Evolutionary conservation across 176 grass and related monocot genomes (phyloP).

Genomic region (Canna indica): DNA sequence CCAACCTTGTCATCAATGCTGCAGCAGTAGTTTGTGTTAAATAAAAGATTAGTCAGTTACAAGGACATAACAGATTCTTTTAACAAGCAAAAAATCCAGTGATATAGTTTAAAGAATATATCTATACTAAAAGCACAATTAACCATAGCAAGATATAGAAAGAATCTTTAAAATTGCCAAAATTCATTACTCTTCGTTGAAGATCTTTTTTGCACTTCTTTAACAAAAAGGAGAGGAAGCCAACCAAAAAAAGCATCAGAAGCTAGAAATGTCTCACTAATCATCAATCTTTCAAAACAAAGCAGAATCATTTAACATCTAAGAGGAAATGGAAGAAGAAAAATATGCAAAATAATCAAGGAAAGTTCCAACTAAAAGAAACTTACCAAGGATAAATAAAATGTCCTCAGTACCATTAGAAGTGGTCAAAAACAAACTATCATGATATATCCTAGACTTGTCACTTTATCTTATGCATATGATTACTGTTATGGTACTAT

Average conservation of each 20-base stretch:
- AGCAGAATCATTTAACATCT: too few species aligned
- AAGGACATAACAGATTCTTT: not conserved
- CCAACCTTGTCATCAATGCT: conserved; percentile 44
- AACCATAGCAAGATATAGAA: not conserved
- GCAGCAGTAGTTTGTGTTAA: conserved; percentile 8
- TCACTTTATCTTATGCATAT: too few species aligned
- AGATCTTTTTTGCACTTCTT: not conserved
- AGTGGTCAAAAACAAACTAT: too few species aligned
- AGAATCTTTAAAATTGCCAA: not conserved
- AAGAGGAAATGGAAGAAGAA: too few species aligned
- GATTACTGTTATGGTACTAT: too few species aligned
- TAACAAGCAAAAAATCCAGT: not conserved
- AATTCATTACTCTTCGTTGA: not conserved
- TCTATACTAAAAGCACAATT: not conserved
- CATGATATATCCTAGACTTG: too few species aligned
- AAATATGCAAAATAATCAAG: too few species aligned
- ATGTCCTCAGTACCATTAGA: too few species aligned
- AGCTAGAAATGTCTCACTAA: not conserved
- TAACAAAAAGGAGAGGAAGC: not conserved
- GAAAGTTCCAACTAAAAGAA: too few species aligned
- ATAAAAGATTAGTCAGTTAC: not conserved
- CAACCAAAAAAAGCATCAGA: not conserved
- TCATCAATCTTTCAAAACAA: too few species aligned
- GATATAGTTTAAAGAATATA: not conserved
- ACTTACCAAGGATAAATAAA: too few species aligned